Conservation (phyloP, 225 moss, liverwort and hornwort genomes). For the Polytrichum formosum region DNA sequence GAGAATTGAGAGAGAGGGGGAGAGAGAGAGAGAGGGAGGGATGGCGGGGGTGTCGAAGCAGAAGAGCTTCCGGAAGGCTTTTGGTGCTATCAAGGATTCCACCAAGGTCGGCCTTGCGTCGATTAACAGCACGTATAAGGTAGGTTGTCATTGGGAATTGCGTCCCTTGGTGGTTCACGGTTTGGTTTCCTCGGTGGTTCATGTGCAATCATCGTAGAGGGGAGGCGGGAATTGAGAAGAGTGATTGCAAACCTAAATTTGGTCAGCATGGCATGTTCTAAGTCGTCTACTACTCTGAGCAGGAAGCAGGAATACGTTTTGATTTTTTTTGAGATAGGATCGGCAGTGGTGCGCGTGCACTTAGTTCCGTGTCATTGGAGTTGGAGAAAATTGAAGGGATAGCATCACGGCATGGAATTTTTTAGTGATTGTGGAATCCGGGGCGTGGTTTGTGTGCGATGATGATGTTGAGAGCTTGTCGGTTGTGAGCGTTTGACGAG, state of each 20-base stretch:
- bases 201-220: neutral
- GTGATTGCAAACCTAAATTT: neutral
- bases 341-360: too few species aligned
- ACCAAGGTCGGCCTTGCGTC: slow-evolving; percentile 96
- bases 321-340: too few species aligned
- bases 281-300: neutral
- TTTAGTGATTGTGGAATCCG: neutral
- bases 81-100: slow-evolving; percentile 98
- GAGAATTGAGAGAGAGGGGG: slow-evolving; percentile 23
- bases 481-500: too few species aligned
- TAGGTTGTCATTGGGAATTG: slow-evolving; percentile 10
- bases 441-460: too few species aligned
- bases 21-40: slow-evolving; percentile 12
- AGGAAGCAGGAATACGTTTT: neutral
- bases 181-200: too few species aligned
- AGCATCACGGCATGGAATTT: neutral
- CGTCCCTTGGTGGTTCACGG: neutral
- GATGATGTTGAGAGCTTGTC: too few species aligned
- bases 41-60: slow-evolving; percentile 83
- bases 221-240: slow-evolving; percentile 7
- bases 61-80: slow-evolving; percentile 92
- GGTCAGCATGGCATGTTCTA: neutral
- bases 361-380: too few species aligned
- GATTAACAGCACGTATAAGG: slow-evolving; percentile 99
- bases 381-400: too few species aligned